phyloP scores from a whole-genome alignment of 2,329 filamentous ascomycete genomes.

The Rhynchosporium secalis region DNA sequence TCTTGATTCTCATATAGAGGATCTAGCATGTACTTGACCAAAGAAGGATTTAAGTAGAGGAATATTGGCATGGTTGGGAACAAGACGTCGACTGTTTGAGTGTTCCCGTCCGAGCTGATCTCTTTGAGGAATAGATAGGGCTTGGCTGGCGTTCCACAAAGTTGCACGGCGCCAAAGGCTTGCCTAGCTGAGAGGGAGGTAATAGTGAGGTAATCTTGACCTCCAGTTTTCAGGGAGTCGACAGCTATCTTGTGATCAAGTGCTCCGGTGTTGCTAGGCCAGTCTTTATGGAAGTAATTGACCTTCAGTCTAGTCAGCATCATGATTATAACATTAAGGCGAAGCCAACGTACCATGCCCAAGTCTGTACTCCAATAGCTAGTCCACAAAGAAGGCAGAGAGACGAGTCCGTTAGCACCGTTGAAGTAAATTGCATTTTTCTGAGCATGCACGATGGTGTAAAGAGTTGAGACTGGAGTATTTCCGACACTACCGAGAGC shows the following conservation, averaged over 20 bases:
- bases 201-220: conserved; percentile 72
- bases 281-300: conserved; percentile 79
- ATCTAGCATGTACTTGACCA: conserved; percentile 60
- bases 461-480: conserved; percentile 27
- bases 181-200: conserved; percentile 80
- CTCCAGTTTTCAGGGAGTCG: conserved; percentile 67
- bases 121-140: conserved; percentile 84
- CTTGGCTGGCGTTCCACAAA: conserved; percentile 66
- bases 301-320: conserved; percentile 38
- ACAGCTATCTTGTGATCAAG: conserved; percentile 70
- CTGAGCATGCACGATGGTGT: conserved; percentile 36
- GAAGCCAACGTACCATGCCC: conserved; percentile 48
- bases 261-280: conserved; percentile 58
- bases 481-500: conserved; percentile 31
- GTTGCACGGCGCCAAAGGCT: conserved; percentile 73
- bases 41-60: conserved; percentile 71
- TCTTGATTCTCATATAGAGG: conserved; percentile 69
- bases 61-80: conserved; percentile 83
- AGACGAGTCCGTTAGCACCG: conserved; percentile 51
- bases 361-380: conserved; percentile 67
- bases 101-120: conserved; percentile 84
- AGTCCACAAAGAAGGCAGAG: conserved; percentile 75
- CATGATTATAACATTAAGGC: not conserved
- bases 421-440: conserved; percentile 34
- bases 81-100: conserved; percentile 86